Conservation (phyloP, 768 basidiomycete genomes). For the Lepiota brunneoincarnata region DNA sequence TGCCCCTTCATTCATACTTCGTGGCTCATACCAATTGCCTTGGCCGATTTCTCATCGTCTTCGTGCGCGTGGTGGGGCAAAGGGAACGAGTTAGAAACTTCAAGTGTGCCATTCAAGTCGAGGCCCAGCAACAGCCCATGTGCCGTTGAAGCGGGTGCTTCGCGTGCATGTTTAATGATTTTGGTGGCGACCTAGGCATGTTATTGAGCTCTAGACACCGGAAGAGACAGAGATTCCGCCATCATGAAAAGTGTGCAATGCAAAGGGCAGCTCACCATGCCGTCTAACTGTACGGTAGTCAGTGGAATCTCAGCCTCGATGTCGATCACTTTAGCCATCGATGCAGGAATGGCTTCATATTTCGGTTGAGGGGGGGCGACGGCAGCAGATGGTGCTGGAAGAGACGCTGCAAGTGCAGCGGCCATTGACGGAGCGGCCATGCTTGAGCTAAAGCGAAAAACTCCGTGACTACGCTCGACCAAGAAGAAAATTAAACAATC, state of each 20-base stretch:
- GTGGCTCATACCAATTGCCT: conserved; percentile 59
- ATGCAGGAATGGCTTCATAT: conserved; percentile 86
- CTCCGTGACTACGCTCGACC: not conserved
- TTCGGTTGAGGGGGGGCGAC: conserved; percentile 62
- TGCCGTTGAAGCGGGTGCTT: conserved; percentile 67
- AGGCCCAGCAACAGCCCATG: conserved; percentile 88
- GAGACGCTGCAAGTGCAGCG: conserved; percentile 83
- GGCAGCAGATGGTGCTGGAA: conserved; percentile 63
- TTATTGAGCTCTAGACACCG: not conserved
- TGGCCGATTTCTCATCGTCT: conserved; percentile 81
- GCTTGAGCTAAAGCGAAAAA: conserved; percentile 17
- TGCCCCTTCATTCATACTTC: not conserved
- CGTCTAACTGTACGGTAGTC: conserved; percentile 79
- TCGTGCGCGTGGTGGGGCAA: conserved; percentile 71
- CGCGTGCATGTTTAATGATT: conserved; percentile 90
- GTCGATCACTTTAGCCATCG: conserved; percentile 92
- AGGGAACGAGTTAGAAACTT: conserved; percentile 89
- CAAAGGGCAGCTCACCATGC: conserved; percentile 55
- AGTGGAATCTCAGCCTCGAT: conserved; percentile 88
- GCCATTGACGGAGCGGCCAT: conserved; percentile 88
- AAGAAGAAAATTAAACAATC: conserved; percentile 16
- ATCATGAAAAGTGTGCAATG: conserved; percentile 5
- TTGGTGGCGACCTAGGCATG: conserved; percentile 78
- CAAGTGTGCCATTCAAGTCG: conserved; percentile 87
- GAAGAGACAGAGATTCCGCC: not conserved